Conservation (phyloP, 2,329 filamentous ascomycete genomes). For the Neonectria ditissima region DNA sequence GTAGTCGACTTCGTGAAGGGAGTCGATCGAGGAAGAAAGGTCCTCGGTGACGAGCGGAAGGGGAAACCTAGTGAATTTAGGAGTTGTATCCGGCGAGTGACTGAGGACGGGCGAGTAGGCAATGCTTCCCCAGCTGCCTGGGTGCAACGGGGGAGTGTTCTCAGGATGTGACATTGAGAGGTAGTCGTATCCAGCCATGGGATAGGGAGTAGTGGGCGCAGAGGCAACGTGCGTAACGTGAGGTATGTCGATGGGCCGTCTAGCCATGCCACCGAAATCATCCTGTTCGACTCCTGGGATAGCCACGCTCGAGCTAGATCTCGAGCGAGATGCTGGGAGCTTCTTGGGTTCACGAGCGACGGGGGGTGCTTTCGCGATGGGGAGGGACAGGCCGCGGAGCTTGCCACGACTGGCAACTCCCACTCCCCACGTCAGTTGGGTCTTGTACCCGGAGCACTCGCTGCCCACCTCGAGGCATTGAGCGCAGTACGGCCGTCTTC, state of each 20-base stretch:
- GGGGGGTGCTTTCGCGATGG: conserved; percentile 71
- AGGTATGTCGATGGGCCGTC: conserved; percentile 53
- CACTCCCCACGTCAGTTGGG: conserved; percentile 95
- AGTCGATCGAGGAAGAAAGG: conserved; percentile 67
- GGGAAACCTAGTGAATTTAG: conserved; percentile 60
- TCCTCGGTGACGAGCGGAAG: conserved; percentile 62
- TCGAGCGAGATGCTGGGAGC: conserved; percentile 54
- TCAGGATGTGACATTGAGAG: conserved; percentile 64
- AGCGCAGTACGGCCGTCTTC: conserved; percentile 92
- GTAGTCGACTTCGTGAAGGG: conserved; percentile 72
- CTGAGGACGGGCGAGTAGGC: conserved; percentile 58
- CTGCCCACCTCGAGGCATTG: conserved; percentile 92
- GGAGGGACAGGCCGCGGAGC: conserved; percentile 86
- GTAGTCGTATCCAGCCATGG: conserved; percentile 59
- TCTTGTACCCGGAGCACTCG: conserved; percentile 96
- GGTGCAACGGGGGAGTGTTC: conserved; percentile 53
- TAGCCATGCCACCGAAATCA: conserved; percentile 46
- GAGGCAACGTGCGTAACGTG: conserved; percentile 52
- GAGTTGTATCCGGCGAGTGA: conserved; percentile 48
- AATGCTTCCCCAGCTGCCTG: conserved; percentile 60
- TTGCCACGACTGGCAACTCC: conserved; percentile 96
- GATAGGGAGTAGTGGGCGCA: conserved; percentile 58
- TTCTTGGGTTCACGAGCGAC: conserved; percentile 64
- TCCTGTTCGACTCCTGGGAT: conserved; percentile 49
- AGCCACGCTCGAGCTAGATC: conserved; percentile 58